Base-by-base conservation (phyloP, 2,329 filamentous ascomycete species). In the Xylaria sp. region DNA sequence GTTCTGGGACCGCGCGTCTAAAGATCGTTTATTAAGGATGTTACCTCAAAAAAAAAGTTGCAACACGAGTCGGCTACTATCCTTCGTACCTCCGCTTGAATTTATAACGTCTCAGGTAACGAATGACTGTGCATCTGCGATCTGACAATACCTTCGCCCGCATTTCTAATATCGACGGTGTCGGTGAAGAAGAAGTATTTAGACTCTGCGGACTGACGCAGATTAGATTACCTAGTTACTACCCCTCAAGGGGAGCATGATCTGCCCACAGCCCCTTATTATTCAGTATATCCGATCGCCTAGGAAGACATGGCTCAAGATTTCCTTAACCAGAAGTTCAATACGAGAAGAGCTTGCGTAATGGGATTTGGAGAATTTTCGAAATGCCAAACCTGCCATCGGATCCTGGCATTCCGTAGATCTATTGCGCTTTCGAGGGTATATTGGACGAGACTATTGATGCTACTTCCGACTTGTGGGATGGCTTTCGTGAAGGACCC, bases 1-100 rank as follows among this genome's bases (percentile, higher is more conserved):
- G 71, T 78, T 4, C 73, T 80, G 9, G 77, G 78, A 0, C 77
- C 73, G 61, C 20, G 75, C 70, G 18, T 78, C 70, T 0, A 75
- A 69, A 3, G 48, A 31, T n/a, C 20, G n/a, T 23, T 37, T n/a
- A 37, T 39, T 2, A 23, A 37, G 31, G 52, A 55, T 37, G 12
- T n/a, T 34, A 55, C 31, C 52, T 55, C 20, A 18, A n/a, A 13
- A 25, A 13, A 25, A 55, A 55, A 13, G 20, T 55, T 9, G 28
- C 31, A 55, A 3, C 31, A 37, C 28, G 10, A 20, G 52, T 39
- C 52, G 23, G 5, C 20, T 31, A 39, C 18, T 50, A 28, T 28
- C 12, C 18, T 31, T n/a, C 37, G 18, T 50, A 44, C 20, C 15
- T 20, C 8, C 12, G 20, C 10, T 18, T 34, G 5, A 34, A n/a